Evolutionary conservation across 208 protist genomes (phyloP), one percentile per base, ranked within the genome.

Genomic region (Tetramitus jugosus): DNA sequence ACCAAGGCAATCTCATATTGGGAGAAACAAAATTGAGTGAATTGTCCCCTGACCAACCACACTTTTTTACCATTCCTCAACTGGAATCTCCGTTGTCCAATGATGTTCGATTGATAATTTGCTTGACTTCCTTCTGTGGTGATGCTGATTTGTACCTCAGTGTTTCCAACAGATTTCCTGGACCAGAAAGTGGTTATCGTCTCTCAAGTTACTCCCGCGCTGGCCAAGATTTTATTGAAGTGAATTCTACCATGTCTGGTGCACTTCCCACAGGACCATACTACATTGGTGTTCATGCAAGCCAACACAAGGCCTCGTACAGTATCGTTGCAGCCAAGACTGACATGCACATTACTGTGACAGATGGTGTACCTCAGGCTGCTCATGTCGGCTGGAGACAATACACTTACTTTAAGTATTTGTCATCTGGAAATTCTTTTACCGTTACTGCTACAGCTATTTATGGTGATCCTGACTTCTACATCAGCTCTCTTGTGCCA

Each of bases 121-220:
- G 23, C 8, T 20, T 74, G 1, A n/a, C 67, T 26, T 8, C 42
- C 13, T 26, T 74, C 35, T 23, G 6, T 26, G 67, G 67, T n/a
- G 67, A 74, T 53, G n/a, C 67, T 33, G 67, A 74, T 53, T 8
- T 23, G n/a, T n/a, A n/a, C n/a, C n/a, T n/a, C n/a, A n/a, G n/a
- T n/a, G n/a, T n/a, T n/a, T n/a, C n/a, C n/a, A n/a, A n/a, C n/a
- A n/a, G n/a, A n/a, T n/a, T n/a, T n/a, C n/a, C n/a, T n/a, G n/a
- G n/a, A n/a, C n/a, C n/a, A n/a, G n/a, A n/a, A n/a, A n/a, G n/a
- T n/a, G n/a, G n/a, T n/a, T n/a, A n/a, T n/a, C n/a, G n/a, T n/a
- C n/a, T n/a, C n/a, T n/a, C n/a, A n/a, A n/a, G n/a, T n/a, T n/a
- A n/a, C n/a, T n/a, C n/a, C n/a, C n/a, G n/a, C n/a, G n/a, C n/a